Percentiles rank a stretch among this genome's conserved stretches.
phyloP scores from a whole-genome alignment of 345 rosid species.

The Heritiera fomes region DNA sequence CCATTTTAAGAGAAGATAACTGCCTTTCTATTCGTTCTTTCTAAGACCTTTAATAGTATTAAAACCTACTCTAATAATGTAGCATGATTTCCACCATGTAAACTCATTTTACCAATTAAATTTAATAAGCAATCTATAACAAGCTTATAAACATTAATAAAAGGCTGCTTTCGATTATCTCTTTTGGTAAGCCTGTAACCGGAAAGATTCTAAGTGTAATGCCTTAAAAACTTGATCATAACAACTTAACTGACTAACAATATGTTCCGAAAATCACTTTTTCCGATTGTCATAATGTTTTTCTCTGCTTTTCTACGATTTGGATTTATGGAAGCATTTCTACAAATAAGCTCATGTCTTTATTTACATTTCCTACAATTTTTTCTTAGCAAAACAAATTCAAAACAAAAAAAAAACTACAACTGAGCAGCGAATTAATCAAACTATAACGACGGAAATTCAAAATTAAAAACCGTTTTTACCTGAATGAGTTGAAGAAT shows the following conservation, averaged over 20 bases:
- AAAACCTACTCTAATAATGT: background rate
- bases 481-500: constrained; percentile 8
- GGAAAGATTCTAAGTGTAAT: background rate
- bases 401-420: background rate
- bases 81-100: background rate
- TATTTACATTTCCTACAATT: background rate
- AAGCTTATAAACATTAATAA: constrained; percentile 10
- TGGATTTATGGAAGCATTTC: background rate
- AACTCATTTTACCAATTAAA: background rate
- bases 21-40: background rate
- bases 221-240: background rate
- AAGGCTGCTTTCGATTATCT: background rate
- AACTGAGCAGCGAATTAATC: background rate
- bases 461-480: background rate
- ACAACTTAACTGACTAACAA: background rate
- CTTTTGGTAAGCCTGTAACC: background rate
- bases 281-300: background rate
- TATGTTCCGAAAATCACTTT: background rate
- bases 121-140: background rate
- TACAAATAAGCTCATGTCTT: background rate
- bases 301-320: background rate
- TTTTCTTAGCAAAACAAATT: background rate
- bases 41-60: background rate
- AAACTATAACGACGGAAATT: background rate
- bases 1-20: background rate